A percentile compares a stretch with the other conserved stretches of the same genome.
Conservation (phyloP, 2,329 filamentous ascomycete species). For the Colletotrichum falcatum region DNA sequence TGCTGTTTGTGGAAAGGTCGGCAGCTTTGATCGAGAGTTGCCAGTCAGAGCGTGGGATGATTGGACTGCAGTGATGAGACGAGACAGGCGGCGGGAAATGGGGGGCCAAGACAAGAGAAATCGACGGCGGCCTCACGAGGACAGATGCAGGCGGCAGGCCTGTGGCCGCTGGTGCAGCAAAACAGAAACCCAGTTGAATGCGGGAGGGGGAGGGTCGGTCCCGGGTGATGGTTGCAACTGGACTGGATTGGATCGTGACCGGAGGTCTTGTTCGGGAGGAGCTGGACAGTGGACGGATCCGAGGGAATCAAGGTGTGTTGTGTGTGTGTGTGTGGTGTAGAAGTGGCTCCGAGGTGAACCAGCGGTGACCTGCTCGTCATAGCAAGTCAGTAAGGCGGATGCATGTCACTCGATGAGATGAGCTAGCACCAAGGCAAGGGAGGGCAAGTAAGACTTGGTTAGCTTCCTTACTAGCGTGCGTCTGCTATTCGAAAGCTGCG, state of each 20-base stretch:
- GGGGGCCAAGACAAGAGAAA: conserved; percentile 30
- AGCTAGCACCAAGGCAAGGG: conserved; percentile 3
- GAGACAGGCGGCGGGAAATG: conserved; percentile 28
- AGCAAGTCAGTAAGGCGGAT: conserved; percentile 18
- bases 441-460: conserved; percentile 1
- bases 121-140: conserved; percentile 34
- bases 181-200: not conserved
- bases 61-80: conserved; percentile 1
- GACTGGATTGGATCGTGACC: no score
- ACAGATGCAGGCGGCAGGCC: not conserved
- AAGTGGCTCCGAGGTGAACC: conserved; percentile 25
- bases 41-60: not conserved
- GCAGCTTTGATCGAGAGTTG: not conserved
- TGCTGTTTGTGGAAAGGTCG: not conserved
- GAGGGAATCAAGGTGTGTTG: not conserved
- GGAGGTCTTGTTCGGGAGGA: not conserved
- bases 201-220: not conserved
- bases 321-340: not conserved
- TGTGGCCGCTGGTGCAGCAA: no score
- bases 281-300: conserved; percentile 8
- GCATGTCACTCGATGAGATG: conserved; percentile 37
- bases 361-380: conserved; percentile 38
- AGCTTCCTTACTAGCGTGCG: not conserved
- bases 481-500: not conserved
- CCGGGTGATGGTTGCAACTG: conserved; percentile 13